A percentile compares a stretch with the other conserved stretches of the same genome.
Conservation (phyloP, 2,329 filamentous ascomycete genomes). For the Colletotrichum sp. region DNA sequence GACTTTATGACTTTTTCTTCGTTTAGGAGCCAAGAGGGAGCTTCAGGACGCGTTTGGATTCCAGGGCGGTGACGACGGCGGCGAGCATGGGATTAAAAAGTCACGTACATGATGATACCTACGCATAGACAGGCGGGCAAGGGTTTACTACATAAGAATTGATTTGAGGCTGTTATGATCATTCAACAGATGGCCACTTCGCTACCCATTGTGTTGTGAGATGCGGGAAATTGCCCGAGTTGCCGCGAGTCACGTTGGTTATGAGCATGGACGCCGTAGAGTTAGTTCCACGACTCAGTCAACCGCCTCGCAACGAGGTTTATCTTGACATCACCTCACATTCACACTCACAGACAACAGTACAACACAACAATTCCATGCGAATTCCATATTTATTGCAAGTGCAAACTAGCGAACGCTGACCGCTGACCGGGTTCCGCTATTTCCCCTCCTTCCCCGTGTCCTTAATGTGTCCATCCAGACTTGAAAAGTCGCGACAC, state of each 20-base stretch:
- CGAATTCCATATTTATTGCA: neutral
- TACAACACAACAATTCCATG: fast-evolving
- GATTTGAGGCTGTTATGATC: neutral
- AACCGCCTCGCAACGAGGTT: neutral
- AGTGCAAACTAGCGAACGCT: neutral
- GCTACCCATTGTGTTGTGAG: neutral
- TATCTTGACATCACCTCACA: neutral
- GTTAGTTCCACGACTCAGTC: neutral
- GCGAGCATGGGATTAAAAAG: neutral
- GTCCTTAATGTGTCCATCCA: neutral
- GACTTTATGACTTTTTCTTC: neutral
- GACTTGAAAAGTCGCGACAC: neutral
- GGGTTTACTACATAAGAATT: neutral
- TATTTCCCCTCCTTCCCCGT: neutral
- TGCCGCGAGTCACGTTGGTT: neutral
- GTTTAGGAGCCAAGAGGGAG: neutral
- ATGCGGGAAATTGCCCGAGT: neutral
- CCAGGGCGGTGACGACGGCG: neutral
- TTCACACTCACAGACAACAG: neutral
- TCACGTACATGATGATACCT: conserved; percentile 19
- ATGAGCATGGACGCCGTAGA: neutral
- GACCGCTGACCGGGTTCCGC: neutral
- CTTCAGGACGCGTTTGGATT: neutral
- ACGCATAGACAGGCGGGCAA: neutral
- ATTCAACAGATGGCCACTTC: neutral